Percentiles rank a stretch among this genome's conserved stretches.
These are phyloP conservation scores for Septoria petroselini DNA, from an alignment of 2,329 filamentous ascomycete species.

Conservation along the genomic window DNA sequence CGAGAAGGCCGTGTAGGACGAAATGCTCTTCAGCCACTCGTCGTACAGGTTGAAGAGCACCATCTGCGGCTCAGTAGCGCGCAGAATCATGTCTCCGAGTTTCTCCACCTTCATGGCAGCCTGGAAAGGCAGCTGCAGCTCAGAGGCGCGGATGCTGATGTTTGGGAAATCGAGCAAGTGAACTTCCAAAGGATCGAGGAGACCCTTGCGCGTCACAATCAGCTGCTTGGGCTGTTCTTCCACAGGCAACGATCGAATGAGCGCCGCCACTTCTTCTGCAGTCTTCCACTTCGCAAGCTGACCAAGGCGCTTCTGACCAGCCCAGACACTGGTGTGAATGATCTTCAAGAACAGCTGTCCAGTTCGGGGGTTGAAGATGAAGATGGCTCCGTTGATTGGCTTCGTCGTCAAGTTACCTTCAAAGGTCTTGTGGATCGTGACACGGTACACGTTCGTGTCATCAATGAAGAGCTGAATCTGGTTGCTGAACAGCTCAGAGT, in stretches of 20 bases:
- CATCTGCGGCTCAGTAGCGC: slow-evolving; percentile 99
- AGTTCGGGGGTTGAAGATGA: slow-evolving; percentile 99
- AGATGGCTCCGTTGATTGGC: slow-evolving; percentile 98
- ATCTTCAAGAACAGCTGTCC: slow-evolving; percentile 98
- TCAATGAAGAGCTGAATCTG: slow-evolving; percentile 99
- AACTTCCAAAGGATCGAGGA: slow-evolving; percentile 93
- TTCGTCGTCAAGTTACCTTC: slow-evolving; percentile 99
- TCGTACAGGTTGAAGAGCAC: slow-evolving; percentile 98
- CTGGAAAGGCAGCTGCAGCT: slow-evolving; percentile 96
- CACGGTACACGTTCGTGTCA: slow-evolving; percentile 98
- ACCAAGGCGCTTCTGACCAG: slow-evolving; percentile 96
- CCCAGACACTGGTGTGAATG: slow-evolving; percentile 99
- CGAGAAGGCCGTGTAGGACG: slow-evolving; percentile 97
- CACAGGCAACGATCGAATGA: slow-evolving; percentile 91
- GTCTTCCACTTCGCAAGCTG: slow-evolving; percentile 99
- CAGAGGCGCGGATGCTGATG: slow-evolving; percentile 95
- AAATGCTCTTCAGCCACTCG: slow-evolving; percentile 97
- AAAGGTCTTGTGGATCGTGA: slow-evolving; percentile 99
- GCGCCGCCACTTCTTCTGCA: slow-evolving; percentile 95
- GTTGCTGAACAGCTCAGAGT: slow-evolving; percentile 98
- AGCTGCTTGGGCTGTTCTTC: slow-evolving; percentile 99
- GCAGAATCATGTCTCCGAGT: slow-evolving; percentile 96
- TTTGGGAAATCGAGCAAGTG: slow-evolving; percentile 98
- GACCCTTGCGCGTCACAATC: slow-evolving; percentile 95
- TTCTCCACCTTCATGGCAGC: slow-evolving; percentile 99